Percentiles rank a stretch among this genome's conserved stretches.
Evolutionary conservation across 495 filamentous ascomycete species (phyloP).

Genomic region (Podospora australis): DNA sequence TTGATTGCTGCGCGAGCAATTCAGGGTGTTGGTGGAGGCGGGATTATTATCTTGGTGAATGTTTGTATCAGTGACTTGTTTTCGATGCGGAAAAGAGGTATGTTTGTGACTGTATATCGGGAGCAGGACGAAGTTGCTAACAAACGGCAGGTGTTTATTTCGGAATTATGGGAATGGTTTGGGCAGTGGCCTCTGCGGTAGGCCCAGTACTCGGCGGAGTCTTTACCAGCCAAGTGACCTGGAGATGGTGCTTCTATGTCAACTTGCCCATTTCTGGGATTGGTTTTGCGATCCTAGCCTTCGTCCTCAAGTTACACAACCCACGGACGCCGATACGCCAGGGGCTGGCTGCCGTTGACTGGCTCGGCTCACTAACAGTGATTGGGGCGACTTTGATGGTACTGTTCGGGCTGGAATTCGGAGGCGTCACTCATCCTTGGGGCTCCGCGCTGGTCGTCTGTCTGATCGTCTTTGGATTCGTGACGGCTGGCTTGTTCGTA

Average conservation of each 20-base stretch:
- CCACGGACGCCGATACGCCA: conserved; percentile 63
- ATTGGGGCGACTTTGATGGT: conserved; percentile 77
- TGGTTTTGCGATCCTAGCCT: conserved; percentile 57
- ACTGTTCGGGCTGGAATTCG: conserved; percentile 71
- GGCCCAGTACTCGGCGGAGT: conserved; percentile 61
- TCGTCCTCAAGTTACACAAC: conserved; percentile 71
- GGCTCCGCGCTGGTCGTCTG: conserved; percentile 66
- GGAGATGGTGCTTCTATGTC: conserved; percentile 70
- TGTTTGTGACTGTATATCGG: conserved; percentile 16
- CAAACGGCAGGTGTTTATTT: conserved; percentile 46
- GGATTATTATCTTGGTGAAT: conserved; percentile 72
- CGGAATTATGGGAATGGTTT: conserved; percentile 42
- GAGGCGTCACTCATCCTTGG: conserved; percentile 74
- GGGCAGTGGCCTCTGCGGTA: conserved; percentile 47
- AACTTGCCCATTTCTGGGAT: conserved; percentile 72
- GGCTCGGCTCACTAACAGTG: conserved; percentile 62
- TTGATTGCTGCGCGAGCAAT: conserved; percentile 69
- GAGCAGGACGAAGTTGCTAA: not conserved
- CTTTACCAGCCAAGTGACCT: conserved; percentile 49
- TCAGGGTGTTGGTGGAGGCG: conserved; percentile 81
- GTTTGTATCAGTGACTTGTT: conserved; percentile 79
- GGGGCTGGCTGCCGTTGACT: conserved; percentile 72
- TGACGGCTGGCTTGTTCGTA: conserved; percentile 57
- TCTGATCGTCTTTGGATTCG: conserved; percentile 66
- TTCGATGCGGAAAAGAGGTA: conserved; percentile 56